Percentiles rank a stretch among this genome's conserved stretches.
Conservation (phyloP, 768 basidiomycete species). For the Phallus indusiatus region DNA sequence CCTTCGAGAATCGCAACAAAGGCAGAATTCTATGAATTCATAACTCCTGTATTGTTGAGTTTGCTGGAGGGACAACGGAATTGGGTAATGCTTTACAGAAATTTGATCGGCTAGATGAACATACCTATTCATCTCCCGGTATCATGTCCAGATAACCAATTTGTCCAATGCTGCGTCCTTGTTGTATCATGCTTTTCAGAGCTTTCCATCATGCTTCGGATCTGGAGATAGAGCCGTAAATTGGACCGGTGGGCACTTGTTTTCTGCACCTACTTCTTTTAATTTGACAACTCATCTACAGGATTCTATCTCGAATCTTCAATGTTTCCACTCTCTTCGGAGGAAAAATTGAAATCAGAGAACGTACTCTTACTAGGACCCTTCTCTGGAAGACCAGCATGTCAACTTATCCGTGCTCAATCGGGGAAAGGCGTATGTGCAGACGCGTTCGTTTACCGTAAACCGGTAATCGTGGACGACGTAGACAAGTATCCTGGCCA, state of each 20-base stretch:
- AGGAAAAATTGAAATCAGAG: constrained; percentile 14
- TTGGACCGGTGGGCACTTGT: constrained; percentile 71
- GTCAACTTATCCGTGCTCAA: constrained; percentile 62
- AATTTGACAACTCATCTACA: constrained; percentile 21
- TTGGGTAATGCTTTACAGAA: constrained; percentile 54
- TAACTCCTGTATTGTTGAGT: constrained; percentile 48
- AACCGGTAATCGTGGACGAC: constrained; percentile 61
- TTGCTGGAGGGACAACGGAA: constrained; percentile 60
- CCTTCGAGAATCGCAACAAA: constrained; percentile 67
- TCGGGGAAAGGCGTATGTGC: constrained; percentile 75
- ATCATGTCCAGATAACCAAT: constrained; percentile 58
- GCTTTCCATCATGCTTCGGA: constrained; percentile 60
- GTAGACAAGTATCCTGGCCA: constrained; percentile 84
- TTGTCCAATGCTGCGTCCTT: constrained; percentile 76
- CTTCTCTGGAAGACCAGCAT: constrained; percentile 88
- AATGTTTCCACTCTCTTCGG: constrained; percentile 44
- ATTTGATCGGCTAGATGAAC: background rate
- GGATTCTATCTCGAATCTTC: constrained; percentile 77
- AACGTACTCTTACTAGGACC: constrained; percentile 60
- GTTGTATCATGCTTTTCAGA: constrained; percentile 67
- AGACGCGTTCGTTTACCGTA: constrained; percentile 50
- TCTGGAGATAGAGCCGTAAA: constrained; percentile 61
- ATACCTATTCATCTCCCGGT: background rate
- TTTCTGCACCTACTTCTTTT: constrained; percentile 9
- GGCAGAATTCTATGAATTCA: constrained; percentile 70